Percentiles rank a stretch among this genome's conserved stretches.
These are phyloP conservation scores for Phytophthora ramorum DNA, from an alignment of 352 stramenopile species.

Conservation along the genomic window DNA sequence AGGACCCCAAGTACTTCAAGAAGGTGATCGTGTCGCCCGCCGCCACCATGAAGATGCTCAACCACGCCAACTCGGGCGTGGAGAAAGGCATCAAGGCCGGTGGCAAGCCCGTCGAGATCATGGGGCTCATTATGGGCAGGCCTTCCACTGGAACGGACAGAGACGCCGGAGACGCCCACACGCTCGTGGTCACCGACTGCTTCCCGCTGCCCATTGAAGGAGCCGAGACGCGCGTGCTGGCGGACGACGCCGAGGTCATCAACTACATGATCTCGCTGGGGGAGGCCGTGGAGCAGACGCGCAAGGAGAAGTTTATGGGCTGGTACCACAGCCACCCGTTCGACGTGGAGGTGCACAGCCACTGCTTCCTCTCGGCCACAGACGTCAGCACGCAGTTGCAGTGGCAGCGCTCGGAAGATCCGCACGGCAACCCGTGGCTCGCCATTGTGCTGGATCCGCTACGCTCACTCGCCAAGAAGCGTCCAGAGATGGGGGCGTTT, in stretches of 20 bases:
- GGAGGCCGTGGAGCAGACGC: constrained; percentile 94
- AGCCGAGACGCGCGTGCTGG: constrained; percentile 95
- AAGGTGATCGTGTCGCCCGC: constrained; percentile 95
- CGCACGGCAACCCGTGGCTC: constrained; percentile 95
- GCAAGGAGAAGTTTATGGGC: constrained; percentile 98
- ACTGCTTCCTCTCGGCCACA: constrained; percentile 98
- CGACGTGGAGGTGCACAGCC: constrained; percentile 95
- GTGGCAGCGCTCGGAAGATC: constrained; percentile 98
- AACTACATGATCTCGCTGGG: constrained; percentile 99
- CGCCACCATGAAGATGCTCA: constrained; percentile 97
- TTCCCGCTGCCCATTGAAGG: constrained; percentile 98
- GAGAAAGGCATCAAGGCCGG: constrained; percentile 97
- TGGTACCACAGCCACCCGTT: constrained; percentile 99
- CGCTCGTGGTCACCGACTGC: constrained; percentile 97
- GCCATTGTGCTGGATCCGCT: constrained; percentile 98
- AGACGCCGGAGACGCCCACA: constrained; percentile 91
- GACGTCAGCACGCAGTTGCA: constrained; percentile 98
- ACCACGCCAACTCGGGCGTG: constrained; percentile 97
- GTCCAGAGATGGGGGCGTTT: constrained; percentile 97
- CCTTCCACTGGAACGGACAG: constrained; percentile 84
- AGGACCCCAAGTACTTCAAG: constrained; percentile 96
- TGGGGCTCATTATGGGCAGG: constrained; percentile 97
- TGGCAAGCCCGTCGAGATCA: constrained; percentile 98
- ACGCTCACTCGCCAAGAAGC: constrained; percentile 93
- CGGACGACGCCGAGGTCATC: constrained; percentile 97